Base-by-base conservation (phyloP, 2,329 filamentous ascomycete species). In the Leptographium lundbergii region DNA sequence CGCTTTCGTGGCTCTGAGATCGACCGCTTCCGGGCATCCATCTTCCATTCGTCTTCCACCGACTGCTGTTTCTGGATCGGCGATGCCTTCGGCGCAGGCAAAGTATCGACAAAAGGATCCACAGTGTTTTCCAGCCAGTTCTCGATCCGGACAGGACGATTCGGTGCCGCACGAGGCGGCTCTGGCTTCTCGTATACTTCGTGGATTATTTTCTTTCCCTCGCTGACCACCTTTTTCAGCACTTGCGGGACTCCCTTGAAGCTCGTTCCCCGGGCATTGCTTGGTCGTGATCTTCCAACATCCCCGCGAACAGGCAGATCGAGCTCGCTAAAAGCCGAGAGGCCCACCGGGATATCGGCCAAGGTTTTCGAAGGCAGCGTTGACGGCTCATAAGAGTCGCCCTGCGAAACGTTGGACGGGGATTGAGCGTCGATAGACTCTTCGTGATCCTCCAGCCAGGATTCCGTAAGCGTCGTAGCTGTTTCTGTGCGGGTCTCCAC, bases 321-420 rank as follows among this genome's bases (percentile, higher is more conserved):
- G 7, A 86, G 72, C 65, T 82, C 81, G 63, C 81, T 86, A 64
- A 86, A 86, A n/a, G 83, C 83, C 22, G 83, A 86, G 62, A 81
- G 80, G 6, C 83, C 83, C 66, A 85, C 79, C 0, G 82, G 82
- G 55, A 86, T 81, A 45, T 85, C 81, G 19, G 80, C 81, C 39
- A 85, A 66, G 2, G 80, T 79, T 63, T 81, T 81, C 39, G 74
- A 75, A 4, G 76, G 68, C 9, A 71, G 7, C 47, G 70, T 77
- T 2, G 75, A 74, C 9, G 71, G 72, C n/a, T 69, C 66, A 7
- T 73, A 69, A 14, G 73, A 75, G 7, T 64, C 65, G 14, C 69
- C 65, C 14, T 72, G 68, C 2, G 73, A 76, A 1, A 47, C 61
- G 13, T 61, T 59, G 57, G 61, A 52, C 39, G 54, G 1, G 59